Percentiles rank a stretch among this genome's conserved stretches.
Conservation (phyloP, 352 stramenopile genomes). For the Phytophthora cajani region DNA sequence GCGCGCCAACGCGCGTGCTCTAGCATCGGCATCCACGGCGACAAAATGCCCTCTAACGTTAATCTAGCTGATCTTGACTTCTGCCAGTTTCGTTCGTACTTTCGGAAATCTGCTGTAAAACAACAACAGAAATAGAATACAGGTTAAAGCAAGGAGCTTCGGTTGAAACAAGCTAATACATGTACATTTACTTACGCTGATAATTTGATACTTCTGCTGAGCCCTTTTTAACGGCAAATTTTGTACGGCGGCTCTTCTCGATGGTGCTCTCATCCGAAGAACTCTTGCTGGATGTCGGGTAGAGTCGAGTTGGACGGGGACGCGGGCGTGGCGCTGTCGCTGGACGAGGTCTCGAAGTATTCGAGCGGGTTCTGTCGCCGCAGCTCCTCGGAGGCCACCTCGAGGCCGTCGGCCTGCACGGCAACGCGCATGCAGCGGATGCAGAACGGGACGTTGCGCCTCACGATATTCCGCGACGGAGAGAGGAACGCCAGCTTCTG, state of each 20-base stretch:
- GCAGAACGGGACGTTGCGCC: conserved; percentile 36
- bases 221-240: not conserved
- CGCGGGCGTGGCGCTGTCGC: conserved; percentile 21
- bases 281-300: conserved; percentile 42
- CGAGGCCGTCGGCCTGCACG: conserved; percentile 26
- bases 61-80: no score
- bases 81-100: no score
- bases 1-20: no score
- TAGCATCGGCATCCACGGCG: no score
- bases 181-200: not conserved
- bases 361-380: conserved; percentile 39
- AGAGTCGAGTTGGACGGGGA: conserved; percentile 44
- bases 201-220: not conserved
- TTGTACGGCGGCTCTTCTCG: not conserved
- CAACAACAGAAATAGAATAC: not conserved
- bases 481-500: conserved; percentile 39
- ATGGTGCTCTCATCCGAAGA: conserved; percentile 34
- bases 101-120: no score
- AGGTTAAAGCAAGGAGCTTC: not conserved
- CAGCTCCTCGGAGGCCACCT: conserved; percentile 42
- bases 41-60: no score
- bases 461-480: conserved; percentile 26
- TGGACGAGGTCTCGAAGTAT: conserved; percentile 40
- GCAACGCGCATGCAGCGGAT: conserved; percentile 35
- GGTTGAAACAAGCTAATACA: not conserved